Evolutionary conservation across 116 monocot genomes (phyloP).

Genomic region (Papilionanthe hybrid): DNA sequence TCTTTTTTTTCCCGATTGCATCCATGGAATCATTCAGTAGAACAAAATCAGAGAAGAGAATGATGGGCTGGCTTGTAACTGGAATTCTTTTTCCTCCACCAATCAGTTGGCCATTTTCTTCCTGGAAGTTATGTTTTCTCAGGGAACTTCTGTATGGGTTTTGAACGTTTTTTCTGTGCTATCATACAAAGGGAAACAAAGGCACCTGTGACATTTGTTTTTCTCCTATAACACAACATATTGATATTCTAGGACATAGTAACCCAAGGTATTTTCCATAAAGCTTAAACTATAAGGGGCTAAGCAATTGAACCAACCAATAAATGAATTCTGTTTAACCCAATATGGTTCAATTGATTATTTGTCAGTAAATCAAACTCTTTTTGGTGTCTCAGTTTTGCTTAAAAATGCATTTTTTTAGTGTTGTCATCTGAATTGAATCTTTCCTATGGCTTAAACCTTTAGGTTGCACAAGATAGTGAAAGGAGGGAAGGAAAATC

Average conservation of each 20-base stretch:
- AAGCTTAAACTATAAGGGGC: not conserved
- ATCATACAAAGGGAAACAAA: not conserved
- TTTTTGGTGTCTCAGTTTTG: not conserved
- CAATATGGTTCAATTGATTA: not conserved
- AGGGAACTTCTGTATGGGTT: no score
- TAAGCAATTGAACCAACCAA: not conserved
- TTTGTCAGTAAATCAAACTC: not conserved
- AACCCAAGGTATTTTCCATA: not conserved
- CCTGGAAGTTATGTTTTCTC: no score
- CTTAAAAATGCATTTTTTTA: not conserved
- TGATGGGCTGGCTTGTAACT: not conserved
- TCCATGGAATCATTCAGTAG: not conserved
- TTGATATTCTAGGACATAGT: not conserved
- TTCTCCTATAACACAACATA: not conserved
- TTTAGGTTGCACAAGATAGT: conserved; percentile 26
- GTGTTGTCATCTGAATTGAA: not conserved
- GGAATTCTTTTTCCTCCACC: not conserved
- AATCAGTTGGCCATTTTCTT: not conserved
- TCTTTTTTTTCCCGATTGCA: not conserved
- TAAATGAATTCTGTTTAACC: not conserved
- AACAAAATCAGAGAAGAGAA: not conserved
- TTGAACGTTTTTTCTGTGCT: no score
- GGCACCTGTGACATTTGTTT: not conserved
- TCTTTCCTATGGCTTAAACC: not conserved
- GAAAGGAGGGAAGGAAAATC: conserved; percentile 24